Evolutionary conservation across 805 yeast genomes (phyloP).

Genomic region (Monosporozyma solicola): DNA sequence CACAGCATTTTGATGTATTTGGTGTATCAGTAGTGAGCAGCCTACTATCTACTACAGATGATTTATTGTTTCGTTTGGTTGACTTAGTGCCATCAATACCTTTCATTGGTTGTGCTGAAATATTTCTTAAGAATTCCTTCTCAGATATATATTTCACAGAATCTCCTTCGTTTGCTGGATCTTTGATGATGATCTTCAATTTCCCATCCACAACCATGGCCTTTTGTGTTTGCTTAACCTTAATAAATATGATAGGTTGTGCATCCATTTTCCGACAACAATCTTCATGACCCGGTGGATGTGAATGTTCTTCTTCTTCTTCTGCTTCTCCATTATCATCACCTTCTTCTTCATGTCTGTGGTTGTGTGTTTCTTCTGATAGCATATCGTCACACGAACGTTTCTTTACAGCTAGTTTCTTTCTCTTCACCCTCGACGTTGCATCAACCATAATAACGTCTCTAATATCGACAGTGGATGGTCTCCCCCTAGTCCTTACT

Average conservation of each 20-base stretch:
- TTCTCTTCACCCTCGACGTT: slow-evolving; percentile 17
- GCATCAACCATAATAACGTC: slow-evolving; percentile 28
- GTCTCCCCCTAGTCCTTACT: slow-evolving; percentile 87
- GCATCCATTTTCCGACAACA: slow-evolving; percentile 18
- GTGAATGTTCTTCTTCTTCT: not conserved
- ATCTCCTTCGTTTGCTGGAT: not conserved
- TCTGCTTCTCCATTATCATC: not conserved
- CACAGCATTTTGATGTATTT: slow-evolving; percentile 5
- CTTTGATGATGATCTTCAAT: slow-evolving; percentile 16
- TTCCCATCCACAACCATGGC: slow-evolving; percentile 25
- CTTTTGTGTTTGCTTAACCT: slow-evolving; percentile 20
- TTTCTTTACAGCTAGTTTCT: not conserved
- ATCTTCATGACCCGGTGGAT: slow-evolving; percentile 1
- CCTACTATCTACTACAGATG: not conserved
- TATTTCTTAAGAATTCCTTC: slow-evolving; percentile 18
- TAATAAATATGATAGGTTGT: slow-evolving; percentile 25
- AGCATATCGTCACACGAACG: not conserved
- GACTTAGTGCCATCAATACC: not conserved
- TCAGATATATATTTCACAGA: slow-evolving; percentile 18
- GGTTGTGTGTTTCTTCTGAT: not conserved
- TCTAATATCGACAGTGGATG: slow-evolving; percentile 41
- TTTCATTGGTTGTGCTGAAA: not conserved
- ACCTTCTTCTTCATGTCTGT: not conserved
- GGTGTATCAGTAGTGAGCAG: not conserved
- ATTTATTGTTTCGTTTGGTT: not conserved